Conservation (phyloP, 225 moss, liverwort and hornwort species). For the Ulota crispa region DNA sequence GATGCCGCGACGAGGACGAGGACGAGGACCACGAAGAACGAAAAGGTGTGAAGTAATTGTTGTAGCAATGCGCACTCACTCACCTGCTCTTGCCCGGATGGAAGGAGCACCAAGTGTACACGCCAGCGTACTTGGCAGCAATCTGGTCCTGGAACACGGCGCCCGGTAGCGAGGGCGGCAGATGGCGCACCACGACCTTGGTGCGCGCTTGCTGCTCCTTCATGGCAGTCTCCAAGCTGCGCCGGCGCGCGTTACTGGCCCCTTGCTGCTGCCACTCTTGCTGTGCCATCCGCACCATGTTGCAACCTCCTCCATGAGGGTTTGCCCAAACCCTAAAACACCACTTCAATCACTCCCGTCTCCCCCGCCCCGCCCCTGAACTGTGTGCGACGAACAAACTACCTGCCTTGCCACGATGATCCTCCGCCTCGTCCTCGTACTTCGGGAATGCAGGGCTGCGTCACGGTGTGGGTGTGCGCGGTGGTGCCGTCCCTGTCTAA, state of each 20-base stretch:
- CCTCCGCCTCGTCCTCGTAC: neutral
- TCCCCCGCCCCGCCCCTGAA: neutral
- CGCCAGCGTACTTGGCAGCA: conserved; percentile 68
- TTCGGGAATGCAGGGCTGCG: neutral
- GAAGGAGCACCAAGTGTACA: conserved; percentile 65
- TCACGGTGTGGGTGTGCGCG: neutral
- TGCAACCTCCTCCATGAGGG: conserved; percentile 54
- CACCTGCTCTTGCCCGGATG: conserved; percentile 80
- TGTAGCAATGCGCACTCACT: conserved; percentile 17
- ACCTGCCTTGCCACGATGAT: neutral
- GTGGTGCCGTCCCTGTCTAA: conserved; percentile 8
- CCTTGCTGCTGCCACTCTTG: conserved; percentile 49
- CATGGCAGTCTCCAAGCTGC: conserved; percentile 86
- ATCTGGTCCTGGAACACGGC: conserved; percentile 68
- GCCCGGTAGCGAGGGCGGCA: conserved; percentile 75
- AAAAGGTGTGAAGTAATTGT: conserved; percentile 6
- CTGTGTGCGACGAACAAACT: neutral
- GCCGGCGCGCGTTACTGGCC: conserved; percentile 49
- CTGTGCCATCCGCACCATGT: conserved; percentile 59
- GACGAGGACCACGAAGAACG: neutral
- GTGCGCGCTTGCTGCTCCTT: conserved; percentile 91
- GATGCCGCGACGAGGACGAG: neutral
- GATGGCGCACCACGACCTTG: conserved; percentile 93
- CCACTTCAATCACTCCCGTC: conserved; percentile 16
- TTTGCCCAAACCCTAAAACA: conserved; percentile 47